Evolutionary conservation across 176 grass and related monocot species (phyloP).

Genomic region (Alopecurus myosuroides): DNA sequence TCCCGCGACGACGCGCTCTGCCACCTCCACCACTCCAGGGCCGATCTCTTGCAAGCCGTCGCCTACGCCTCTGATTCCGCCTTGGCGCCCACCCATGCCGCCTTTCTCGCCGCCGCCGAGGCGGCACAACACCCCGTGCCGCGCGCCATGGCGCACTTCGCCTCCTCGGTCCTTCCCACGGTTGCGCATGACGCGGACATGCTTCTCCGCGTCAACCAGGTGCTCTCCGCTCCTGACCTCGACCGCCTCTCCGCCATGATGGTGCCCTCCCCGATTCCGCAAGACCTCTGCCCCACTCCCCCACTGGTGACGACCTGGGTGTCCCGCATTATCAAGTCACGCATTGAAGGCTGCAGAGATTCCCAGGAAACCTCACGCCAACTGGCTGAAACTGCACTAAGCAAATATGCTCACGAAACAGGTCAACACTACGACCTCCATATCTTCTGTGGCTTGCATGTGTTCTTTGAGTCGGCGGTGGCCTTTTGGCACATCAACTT

Average conservation of each 20-base stretch:
- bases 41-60: background rate
- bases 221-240: background rate
- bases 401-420: background rate
- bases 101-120: background rate
- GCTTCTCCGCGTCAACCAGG: background rate
- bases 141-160: background rate
- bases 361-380: background rate
- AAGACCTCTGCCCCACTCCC: background rate
- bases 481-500: background rate
- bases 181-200: background rate
- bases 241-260: background rate
- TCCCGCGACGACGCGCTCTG: slow-evolving; percentile 9
- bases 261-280: background rate
- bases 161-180: background rate
- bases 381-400: background rate
- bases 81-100: background rate
- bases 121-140: background rate
- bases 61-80: background rate
- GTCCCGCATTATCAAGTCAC: background rate
- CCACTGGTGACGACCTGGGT: background rate
- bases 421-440: background rate
- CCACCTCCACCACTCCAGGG: slow-evolving; percentile 13
- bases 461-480: background rate
- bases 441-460: background rate
- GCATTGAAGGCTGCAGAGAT: background rate